Percentiles rank a stretch among this genome's conserved stretches.
Conservation (phyloP, 2,329 filamentous ascomycete species). For the Aspergillus pseudoterreus region DNA sequence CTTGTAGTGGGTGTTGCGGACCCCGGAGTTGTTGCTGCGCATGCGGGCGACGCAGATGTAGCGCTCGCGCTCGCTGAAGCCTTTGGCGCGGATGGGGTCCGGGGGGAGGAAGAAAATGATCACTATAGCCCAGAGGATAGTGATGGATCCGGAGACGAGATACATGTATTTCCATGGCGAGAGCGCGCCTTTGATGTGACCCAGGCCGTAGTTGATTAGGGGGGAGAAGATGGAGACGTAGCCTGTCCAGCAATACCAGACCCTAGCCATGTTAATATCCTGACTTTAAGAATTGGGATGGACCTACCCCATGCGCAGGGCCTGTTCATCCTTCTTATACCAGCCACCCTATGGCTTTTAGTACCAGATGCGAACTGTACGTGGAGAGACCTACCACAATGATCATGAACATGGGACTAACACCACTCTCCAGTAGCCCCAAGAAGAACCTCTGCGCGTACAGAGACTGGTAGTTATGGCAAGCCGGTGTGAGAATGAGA, state of each 20-base stretch:
- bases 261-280: constrained; percentile 10
- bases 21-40: constrained; percentile 24
- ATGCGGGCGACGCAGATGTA: constrained; percentile 24
- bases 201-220: constrained; percentile 48
- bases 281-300: neutral
- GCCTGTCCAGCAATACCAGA: constrained; percentile 45
- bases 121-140: constrained; percentile 39
- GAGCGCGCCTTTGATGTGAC: constrained; percentile 38
- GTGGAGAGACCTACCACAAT: constrained; percentile 35
- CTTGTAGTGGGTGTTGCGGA: constrained; percentile 45
- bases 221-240: constrained; percentile 46
- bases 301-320: constrained; percentile 18
- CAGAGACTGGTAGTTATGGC: constrained; percentile 35
- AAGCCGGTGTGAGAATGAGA: constrained; percentile 34
- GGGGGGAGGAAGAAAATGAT: constrained; percentile 40
- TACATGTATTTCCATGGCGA: constrained; percentile 45
- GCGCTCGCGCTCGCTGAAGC: constrained; percentile 34
- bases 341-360: constrained; percentile 11
- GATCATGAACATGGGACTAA: constrained; percentile 57
- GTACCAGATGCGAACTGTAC: neutral
- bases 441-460: constrained; percentile 53
- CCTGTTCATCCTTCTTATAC: constrained; percentile 43
- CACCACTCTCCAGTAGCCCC: constrained; percentile 53
- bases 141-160: constrained; percentile 40
- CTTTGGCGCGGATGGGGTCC: constrained; percentile 41